phyloP scores from a whole-genome alignment of 768 basidiomycete genomes.

The Agaricus blazei region DNA sequence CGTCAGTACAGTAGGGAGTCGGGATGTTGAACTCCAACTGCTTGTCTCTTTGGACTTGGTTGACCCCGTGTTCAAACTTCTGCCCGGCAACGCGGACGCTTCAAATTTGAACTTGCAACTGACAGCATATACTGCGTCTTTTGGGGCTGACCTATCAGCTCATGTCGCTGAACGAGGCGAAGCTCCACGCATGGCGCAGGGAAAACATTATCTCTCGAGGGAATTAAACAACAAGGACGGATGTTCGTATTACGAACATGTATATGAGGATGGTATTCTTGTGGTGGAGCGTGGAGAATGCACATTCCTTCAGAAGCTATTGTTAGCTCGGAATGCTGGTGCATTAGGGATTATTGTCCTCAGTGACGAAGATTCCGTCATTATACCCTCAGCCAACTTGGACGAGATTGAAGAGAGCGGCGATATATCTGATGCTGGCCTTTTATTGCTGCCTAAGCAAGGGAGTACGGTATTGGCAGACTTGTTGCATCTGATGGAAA shows the following conservation, averaged over 20 bases:
- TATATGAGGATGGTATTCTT: slow-evolving; percentile 47
- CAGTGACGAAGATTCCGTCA: slow-evolving; percentile 49
- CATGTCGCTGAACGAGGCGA: slow-evolving; percentile 16
- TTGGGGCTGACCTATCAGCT: slow-evolving; percentile 58
- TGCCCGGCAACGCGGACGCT: slow-evolving; percentile 29
- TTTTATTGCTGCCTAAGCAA: slow-evolving; percentile 53
- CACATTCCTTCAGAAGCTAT: slow-evolving; percentile 83
- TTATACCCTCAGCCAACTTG: slow-evolving; percentile 62
- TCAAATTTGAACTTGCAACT: slow-evolving; percentile 42
- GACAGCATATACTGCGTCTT: slow-evolving; percentile 59
- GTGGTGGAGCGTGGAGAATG: slow-evolving; percentile 77
- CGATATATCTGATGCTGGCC: slow-evolving; percentile 50
- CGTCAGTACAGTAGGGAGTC: slow-evolving; percentile 22
- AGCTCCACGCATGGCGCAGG: slow-evolving; percentile 40
- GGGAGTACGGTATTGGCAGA: slow-evolving; percentile 48
- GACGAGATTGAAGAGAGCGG: slow-evolving; percentile 56
- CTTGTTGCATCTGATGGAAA: slow-evolving; percentile 51
- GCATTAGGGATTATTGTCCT: slow-evolving; percentile 79
- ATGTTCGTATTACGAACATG: slow-evolving; percentile 48
- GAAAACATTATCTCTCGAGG: slow-evolving; percentile 51
- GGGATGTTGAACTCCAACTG: slow-evolving; percentile 46
- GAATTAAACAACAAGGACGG: slow-evolving; percentile 52
- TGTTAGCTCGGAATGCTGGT: slow-evolving; percentile 59
- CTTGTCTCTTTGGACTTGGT: slow-evolving; percentile 51
- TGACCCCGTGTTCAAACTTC: slow-evolving; percentile 42